Percentiles rank a stretch among this genome's conserved stretches.
Evolutionary conservation across 2,329 filamentous ascomycete species (phyloP).

Genomic region (Emydomyces testavorans): DNA sequence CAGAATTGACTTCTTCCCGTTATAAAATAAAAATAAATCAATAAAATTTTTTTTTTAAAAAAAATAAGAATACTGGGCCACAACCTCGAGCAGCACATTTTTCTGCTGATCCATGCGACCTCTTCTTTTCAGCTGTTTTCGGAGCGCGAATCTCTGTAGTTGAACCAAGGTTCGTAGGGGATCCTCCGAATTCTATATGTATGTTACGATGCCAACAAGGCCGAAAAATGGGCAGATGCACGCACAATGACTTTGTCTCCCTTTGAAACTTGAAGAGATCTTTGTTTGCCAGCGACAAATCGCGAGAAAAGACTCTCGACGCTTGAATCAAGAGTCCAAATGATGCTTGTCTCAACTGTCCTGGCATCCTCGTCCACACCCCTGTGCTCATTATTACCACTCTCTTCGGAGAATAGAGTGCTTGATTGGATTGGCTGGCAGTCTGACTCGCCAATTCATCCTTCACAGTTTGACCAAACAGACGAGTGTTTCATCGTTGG

Average conservation of each 20-base stretch:
- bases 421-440: neutral
- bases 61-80: too few species aligned
- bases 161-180: neutral
- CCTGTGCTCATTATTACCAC: slow-evolving; percentile 5
- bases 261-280: neutral
- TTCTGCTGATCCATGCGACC: neutral
- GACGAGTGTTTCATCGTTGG: neutral
- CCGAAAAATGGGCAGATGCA: neutral
- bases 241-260: neutral
- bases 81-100: neutral
- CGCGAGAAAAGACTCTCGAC: neutral
- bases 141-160: slow-evolving; percentile 2
- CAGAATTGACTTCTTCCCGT: slow-evolving; percentile 4
- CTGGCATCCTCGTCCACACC: neutral
- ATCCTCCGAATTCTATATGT: neutral
- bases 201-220: neutral
- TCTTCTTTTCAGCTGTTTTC: slow-evolving; percentile 1
- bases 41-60: too few species aligned
- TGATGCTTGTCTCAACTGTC: too few species aligned
- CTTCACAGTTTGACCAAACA: neutral
- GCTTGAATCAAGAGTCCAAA: too few species aligned
- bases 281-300: neutral
- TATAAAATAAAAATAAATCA: too few species aligned
- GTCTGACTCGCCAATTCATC: slow-evolving; percentile 2
- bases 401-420: neutral